Conservation (phyloP, 140 eudicot species). For the Flaveria floridana region DNA sequence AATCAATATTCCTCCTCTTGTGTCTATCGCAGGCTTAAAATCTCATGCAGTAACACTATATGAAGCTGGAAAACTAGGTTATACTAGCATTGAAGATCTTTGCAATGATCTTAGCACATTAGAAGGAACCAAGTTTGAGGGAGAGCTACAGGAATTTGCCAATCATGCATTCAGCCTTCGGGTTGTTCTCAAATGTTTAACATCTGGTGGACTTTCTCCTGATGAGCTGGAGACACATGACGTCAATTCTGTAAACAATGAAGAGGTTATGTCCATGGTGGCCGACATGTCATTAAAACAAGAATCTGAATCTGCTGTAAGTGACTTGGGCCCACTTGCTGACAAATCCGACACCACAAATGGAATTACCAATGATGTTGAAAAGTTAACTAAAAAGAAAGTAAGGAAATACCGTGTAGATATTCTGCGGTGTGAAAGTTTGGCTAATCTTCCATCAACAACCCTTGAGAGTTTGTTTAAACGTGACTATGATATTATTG, state of each 20-base stretch:
- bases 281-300: constrained; percentile 39
- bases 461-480: constrained; percentile 74
- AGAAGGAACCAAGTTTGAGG: constrained; percentile 93
- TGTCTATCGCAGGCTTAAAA: constrained; percentile 71
- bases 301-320: constrained; percentile 31
- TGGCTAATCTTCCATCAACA: constrained; percentile 77
- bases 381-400: constrained; percentile 36
- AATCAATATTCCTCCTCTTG: constrained; percentile 16
- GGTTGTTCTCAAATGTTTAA: constrained; percentile 72
- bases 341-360: constrained; percentile 35
- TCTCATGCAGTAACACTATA: constrained; percentile 96
- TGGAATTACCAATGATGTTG: constrained; percentile 35
- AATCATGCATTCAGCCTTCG: constrained; percentile 98
- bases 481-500: constrained; percentile 89
- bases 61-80: constrained; percentile 95
- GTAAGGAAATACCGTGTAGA: constrained; percentile 77
- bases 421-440: constrained; percentile 89
- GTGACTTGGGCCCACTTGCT: constrained; percentile 29
- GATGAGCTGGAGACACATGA: constrained; percentile 42
- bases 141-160: constrained; percentile 96
- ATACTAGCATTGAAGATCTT: constrained; percentile 88
- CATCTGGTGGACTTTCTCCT: constrained; percentile 74
- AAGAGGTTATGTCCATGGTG: constrained; percentile 37
- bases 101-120: constrained; percentile 86
- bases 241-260: constrained; percentile 33